Evolutionary conservation across 106 monocot genomes (phyloP), one percentile per base, ranked within the genome.

Genomic region (Agapanthus africanus): DNA sequence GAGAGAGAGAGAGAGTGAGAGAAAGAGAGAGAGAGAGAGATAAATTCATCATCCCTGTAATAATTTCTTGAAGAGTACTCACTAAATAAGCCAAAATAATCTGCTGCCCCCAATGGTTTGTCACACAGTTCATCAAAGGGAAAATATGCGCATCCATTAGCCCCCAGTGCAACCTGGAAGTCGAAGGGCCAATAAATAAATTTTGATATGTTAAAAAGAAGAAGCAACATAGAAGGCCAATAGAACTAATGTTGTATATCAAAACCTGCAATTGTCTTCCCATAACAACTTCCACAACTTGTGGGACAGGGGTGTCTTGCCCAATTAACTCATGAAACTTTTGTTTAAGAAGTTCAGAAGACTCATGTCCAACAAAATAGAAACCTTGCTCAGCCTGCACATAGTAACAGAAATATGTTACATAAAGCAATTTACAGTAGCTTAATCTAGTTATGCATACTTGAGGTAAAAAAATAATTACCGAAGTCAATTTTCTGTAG

Each of bases 1-100:
- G n/a, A n/a, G n/a, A n/a, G n/a, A n/a, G n/a, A n/a, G n/a, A n/a
- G n/a, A n/a, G n/a, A n/a, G n/a, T n/a, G n/a, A n/a, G n/a, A n/a
- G n/a, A n/a, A n/a, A n/a, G n/a, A n/a, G n/a, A n/a, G n/a, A n/a
- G n/a, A n/a, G n/a, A n/a, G n/a, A n/a, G n/a, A n/a, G n/a, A n/a
- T n/a, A n/a, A n/a, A n/a, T n/a, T n/a, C n/a, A n/a, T n/a, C n/a
- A n/a, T n/a, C n/a, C n/a, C n/a, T n/a, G n/a, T n/a, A n/a, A n/a
- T n/a, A n/a, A n/a, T n/a, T n/a, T n/a, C n/a, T 25, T 7, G 25
- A 38, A 52, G 37, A 51, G 13, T 33, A 79, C 91, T 84, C 61
- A 99, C 97, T 92, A 70, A 92, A 99, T 23, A 99, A 75, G 28
- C 97, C 97, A 47, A 99, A 85, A 37, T 99, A 99, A 59, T 99